A percentile compares a stretch with the other conserved stretches of the same genome.
Conservation (phyloP, 805 yeast species). For the Pichia heedii region DNA sequence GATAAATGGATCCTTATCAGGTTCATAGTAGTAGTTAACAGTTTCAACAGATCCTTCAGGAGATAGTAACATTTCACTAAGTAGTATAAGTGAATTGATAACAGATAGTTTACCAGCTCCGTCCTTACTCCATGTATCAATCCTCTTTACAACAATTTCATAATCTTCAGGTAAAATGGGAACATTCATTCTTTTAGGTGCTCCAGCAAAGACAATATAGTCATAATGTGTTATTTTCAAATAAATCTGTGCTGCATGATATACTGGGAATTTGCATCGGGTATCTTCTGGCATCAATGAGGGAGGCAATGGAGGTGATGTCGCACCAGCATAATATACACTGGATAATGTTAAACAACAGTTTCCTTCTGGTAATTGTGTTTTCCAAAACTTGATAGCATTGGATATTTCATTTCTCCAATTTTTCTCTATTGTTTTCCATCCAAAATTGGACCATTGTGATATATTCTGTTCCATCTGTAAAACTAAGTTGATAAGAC, state of each 20-base stretch:
- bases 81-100: slow-evolving; percentile 45
- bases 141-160: slow-evolving; percentile 35
- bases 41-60: slow-evolving; percentile 20
- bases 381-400: slow-evolving; percentile 58
- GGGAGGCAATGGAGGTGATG: slow-evolving; percentile 4
- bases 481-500: slow-evolving; percentile 49
- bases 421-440: slow-evolving; percentile 26
- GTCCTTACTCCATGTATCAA: slow-evolving; percentile 40
- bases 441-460: slow-evolving; percentile 33
- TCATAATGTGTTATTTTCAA: slow-evolving; percentile 63
- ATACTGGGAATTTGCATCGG: slow-evolving; percentile 51
- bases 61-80: slow-evolving; percentile 47
- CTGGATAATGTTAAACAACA: slow-evolving; percentile 13
- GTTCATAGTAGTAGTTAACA: slow-evolving; percentile 25
- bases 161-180: slow-evolving; percentile 45
- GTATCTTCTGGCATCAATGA: slow-evolving; percentile 19
- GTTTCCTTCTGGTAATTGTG: slow-evolving; percentile 23
- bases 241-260: slow-evolving; percentile 59
- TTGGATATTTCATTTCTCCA: slow-evolving; percentile 61
- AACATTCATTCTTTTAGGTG: slow-evolving; percentile 64
- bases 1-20: slow-evolving; percentile 25
- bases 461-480: slow-evolving; percentile 52
- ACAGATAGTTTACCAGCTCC: slow-evolving; percentile 39
- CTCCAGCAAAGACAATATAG: slow-evolving; percentile 67
- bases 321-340: slow-evolving; percentile 9